phyloP scores from a whole-genome alignment of 148 eudicot genomes.

The Chenopodium suecicum region DNA sequence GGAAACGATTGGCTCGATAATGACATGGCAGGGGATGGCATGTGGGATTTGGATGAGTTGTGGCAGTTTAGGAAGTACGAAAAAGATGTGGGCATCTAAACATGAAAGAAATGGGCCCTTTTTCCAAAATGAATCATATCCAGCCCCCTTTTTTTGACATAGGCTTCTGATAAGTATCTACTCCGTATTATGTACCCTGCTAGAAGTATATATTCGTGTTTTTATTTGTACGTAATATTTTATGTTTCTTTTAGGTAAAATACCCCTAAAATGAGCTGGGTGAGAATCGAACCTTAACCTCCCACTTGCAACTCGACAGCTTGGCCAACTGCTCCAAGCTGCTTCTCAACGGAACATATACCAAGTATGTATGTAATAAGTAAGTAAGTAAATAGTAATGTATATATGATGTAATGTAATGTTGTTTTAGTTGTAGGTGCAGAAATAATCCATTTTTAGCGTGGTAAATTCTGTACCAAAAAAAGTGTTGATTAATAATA shows the following conservation, averaged over 20 bases:
- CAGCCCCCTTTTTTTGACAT: not conserved
- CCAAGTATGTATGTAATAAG: not conserved
- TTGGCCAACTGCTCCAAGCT: not conserved
- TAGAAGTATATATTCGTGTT: not conserved
- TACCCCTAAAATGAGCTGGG: not conserved
- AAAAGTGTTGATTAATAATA: too few species aligned
- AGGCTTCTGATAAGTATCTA: not conserved
- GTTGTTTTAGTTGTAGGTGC: not conserved
- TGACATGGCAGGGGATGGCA: constrained; percentile 37
- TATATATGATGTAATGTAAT: not conserved
- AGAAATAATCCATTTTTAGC: not conserved
- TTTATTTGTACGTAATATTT: not conserved
- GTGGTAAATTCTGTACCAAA: constrained; percentile 14
- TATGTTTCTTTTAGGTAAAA: not conserved
- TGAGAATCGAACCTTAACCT: not conserved
- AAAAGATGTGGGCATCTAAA: constrained; percentile 16
- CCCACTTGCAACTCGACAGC: too few species aligned
- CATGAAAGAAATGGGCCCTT: constrained; percentile 11
- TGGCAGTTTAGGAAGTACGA: constrained; percentile 44
- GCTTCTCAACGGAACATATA: not conserved
- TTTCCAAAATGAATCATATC: constrained; percentile 12
- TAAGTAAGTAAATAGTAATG: not conserved
- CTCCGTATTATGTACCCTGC: not conserved
- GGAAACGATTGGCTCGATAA: constrained; percentile 36
- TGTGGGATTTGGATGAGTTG: constrained; percentile 57